phyloP scores from a whole-genome alignment of 2,329 filamentous ascomycete species.

The Teratosphaeria gauchensis region DNA sequence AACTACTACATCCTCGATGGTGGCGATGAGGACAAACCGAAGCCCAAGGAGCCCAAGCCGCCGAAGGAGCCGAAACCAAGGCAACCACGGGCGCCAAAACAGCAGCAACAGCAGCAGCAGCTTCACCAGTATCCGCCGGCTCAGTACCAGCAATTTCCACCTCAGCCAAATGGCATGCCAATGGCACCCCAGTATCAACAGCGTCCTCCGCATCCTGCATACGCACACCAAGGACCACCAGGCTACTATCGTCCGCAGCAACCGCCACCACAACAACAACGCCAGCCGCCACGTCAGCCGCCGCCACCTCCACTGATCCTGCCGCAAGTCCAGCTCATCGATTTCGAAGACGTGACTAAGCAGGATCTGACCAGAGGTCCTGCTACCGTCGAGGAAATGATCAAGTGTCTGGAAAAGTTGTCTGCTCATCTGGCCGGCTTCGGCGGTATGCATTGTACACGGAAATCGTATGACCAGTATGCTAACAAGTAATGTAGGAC shows the following conservation, averaged over 20 bases:
- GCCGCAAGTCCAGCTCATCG: conserved; percentile 5
- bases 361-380: conserved; percentile 8
- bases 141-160: conserved; percentile 4
- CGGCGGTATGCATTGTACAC: conserved; percentile 15
- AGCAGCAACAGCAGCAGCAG: background rate
- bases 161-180: conserved; percentile 6
- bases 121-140: conserved; percentile 1
- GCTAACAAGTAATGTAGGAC: background rate
- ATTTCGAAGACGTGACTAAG: conserved; percentile 13
- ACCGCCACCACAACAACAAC: background rate
- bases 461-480: background rate
- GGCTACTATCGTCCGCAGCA: background rate
- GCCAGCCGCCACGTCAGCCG: background rate
- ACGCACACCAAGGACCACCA: background rate
- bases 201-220: background rate
- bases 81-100: background rate
- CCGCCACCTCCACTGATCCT: conserved; percentile 1
- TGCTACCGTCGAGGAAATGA: conserved; percentile 16
- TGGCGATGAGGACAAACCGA: conserved; percentile 9
- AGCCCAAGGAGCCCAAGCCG: conserved; percentile 1
- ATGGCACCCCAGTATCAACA: conserved; percentile 4
- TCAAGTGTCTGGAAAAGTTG: conserved; percentile 16
- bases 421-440: conserved; percentile 19
- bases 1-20: conserved; percentile 22
- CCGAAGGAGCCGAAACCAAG: background rate